Conservation (phyloP, 495 filamentous ascomycete species). For the Eremomyces bilateralis region DNA sequence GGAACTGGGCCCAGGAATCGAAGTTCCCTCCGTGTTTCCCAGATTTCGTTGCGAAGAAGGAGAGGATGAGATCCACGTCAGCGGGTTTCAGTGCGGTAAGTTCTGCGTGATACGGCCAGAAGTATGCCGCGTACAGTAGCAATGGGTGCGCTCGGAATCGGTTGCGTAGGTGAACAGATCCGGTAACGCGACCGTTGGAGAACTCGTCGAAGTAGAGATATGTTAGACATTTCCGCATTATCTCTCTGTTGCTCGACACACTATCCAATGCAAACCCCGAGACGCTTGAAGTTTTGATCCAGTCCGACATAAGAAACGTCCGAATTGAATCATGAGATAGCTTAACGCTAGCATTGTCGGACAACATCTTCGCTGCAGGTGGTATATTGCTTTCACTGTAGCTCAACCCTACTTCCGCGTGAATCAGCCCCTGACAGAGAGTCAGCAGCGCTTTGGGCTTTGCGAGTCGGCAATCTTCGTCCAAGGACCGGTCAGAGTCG, state of each 20-base stretch:
- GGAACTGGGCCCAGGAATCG: constrained; percentile 1
- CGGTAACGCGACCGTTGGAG: neutral
- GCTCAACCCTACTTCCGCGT: constrained; percentile 3
- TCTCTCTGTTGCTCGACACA: neutral
- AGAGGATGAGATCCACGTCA: neutral
- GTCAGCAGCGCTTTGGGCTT: neutral
- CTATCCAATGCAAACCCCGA: constrained; percentile 2
- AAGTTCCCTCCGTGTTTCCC: neutral
- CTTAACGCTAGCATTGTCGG: too few relatives aligned
- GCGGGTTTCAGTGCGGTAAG: neutral
- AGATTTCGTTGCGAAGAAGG: neutral
- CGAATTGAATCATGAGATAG: constrained; percentile 6
- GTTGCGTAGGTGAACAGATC: neutral
- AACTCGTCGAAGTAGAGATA: constrained; percentile 6
- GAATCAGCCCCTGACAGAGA: constrained; percentile 4
- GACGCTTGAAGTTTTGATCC: constrained; percentile 2
- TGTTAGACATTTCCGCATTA: constrained; percentile 5
- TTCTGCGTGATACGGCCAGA: neutral
- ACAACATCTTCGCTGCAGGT: too few relatives aligned
- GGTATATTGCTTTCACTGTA: too few relatives aligned
- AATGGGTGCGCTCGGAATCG: neutral
- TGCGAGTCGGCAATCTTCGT: constrained; percentile 3
- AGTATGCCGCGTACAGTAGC: neutral
- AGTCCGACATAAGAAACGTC: constrained; percentile 3
- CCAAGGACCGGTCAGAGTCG: constrained; percentile 2